Evolutionary conservation across 1,284 basidiomycete genomes (phyloP).

Genomic region (Cerrena zonata): DNA sequence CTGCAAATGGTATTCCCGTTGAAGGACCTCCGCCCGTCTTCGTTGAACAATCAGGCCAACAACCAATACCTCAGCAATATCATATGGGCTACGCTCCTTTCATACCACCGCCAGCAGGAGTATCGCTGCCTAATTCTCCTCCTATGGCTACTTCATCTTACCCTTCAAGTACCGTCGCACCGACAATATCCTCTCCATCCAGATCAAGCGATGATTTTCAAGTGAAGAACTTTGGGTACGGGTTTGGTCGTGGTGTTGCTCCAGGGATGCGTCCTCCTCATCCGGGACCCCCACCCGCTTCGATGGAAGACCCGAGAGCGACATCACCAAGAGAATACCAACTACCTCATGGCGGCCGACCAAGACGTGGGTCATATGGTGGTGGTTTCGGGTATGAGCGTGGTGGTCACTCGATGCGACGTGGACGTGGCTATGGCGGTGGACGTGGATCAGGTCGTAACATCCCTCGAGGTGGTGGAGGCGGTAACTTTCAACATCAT

Average conservation of each 20-base stretch:
- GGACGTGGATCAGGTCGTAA: conserved; percentile 29
- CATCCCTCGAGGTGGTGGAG: conserved; percentile 21
- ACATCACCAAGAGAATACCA: conserved; percentile 10
- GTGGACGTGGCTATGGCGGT: conserved; percentile 26
- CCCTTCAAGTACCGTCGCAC: conserved; percentile 1
- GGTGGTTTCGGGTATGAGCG: conserved; percentile 22
- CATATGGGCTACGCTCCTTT: neutral
- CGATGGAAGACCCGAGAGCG: neutral
- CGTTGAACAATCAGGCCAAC: neutral
- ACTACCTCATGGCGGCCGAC: conserved; percentile 16
- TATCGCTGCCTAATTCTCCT: neutral
- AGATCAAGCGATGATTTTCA: conserved; percentile 38
- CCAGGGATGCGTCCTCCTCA: neutral
- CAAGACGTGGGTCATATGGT: conserved; percentile 26
- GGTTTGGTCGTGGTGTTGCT: conserved; percentile 20
- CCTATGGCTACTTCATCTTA: neutral
- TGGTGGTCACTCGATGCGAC: conserved; percentile 15
- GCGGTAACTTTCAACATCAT: conserved; percentile 22
- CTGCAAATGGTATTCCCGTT: neutral
- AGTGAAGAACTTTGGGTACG: conserved; percentile 59
- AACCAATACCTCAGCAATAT: neutral
- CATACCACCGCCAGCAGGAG: neutral
- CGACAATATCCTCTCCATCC: neutral
- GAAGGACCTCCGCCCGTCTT: neutral
- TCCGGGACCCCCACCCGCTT: neutral